Base-by-base conservation (phyloP, 768 basidiomycete genomes). In the Xerocomus potaroensis region DNA sequence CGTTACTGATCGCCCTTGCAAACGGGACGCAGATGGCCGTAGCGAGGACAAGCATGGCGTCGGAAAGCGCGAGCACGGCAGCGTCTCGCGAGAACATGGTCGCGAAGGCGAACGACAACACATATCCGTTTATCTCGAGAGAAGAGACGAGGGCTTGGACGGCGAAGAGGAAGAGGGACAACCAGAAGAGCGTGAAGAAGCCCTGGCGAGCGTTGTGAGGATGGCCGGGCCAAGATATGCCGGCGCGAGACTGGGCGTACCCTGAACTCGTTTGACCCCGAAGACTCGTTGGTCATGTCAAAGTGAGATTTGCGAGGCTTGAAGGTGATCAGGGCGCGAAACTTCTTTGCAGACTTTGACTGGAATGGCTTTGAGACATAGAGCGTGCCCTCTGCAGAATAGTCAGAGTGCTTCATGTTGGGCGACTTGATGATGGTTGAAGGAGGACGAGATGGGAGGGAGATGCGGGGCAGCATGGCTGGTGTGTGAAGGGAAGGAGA, bases 101-200 rank as follows among this genome's bases (percentile, higher is more conserved):
- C 5, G 89, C 91, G 59, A 99, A 97, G 5, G 72, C 75, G 47
- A 91, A 73, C 36, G 84, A 84, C 41, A 95, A 75, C 0, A 89
- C 79, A 31, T 81, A 80, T 16, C 93, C 93, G 40, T 73, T 83
- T n/a, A 75, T 73, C 61, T 92, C 85, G 53, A 87, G 81, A 62
- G 83, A 83, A 41, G 75, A 77, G 43, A 91, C 71, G 66, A 89
- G 91, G 4, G 87, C 88, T 55, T 84, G 77, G 32, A 92, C 62
- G 10, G 84, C 79, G 60, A 91, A 83, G 41, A 95, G 77, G 57
- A 89, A 92, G 54, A 94, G 79, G 18, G 84, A 84, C 45, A 89
- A 81, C 83, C 96, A 98, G 70, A 98, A 98, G 41, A 98, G 77
- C 4, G 87, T 81, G 67, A 92, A 97, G 72, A 98, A 98, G 1